A percentile compares a stretch with the other conserved stretches of the same genome.
Conservation (phyloP, 2,329 filamentous ascomycete genomes). For the Graphium sp. region DNA sequence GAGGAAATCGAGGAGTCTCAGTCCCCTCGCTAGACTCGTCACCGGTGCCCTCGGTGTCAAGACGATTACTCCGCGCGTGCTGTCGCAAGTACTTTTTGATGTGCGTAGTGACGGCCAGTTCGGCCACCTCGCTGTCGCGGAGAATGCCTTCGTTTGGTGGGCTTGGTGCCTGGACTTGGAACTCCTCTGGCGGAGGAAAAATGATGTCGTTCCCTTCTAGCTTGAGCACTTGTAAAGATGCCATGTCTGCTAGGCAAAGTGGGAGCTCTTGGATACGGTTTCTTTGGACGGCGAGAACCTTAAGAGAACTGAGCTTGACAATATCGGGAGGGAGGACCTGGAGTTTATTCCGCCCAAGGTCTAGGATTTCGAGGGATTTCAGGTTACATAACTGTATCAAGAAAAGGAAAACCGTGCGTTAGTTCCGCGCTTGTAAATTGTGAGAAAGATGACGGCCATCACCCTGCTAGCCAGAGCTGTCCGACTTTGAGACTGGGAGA, state of each 20-base stretch:
- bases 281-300: slow-evolving; percentile 74
- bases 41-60: slow-evolving; percentile 36
- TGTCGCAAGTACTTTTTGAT: slow-evolving; percentile 45
- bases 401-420: not conserved
- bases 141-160: slow-evolving; percentile 35
- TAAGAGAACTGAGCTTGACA: slow-evolving; percentile 64
- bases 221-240: slow-evolving; percentile 74
- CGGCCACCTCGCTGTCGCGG: slow-evolving; percentile 44
- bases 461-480: too few relatives aligned
- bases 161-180: slow-evolving; percentile 26
- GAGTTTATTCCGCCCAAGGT: slow-evolving; percentile 80
- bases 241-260: slow-evolving; percentile 74
- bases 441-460: too few relatives aligned
- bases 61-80: slow-evolving; percentile 29
- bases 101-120: slow-evolving; percentile 40
- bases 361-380: slow-evolving; percentile 76
- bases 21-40: slow-evolving; percentile 56
- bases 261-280: slow-evolving; percentile 79
- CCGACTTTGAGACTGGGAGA: too few relatives aligned
- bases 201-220: slow-evolving; percentile 75
- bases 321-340: slow-evolving; percentile 63
- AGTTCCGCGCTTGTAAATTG: too few relatives aligned
- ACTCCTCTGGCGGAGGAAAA: slow-evolving; percentile 57
- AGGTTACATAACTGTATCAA: slow-evolving; percentile 63
- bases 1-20: slow-evolving; percentile 60